A percentile compares a stretch with the other conserved stretches of the same genome.
Evolutionary conservation across 2,329 filamentous ascomycete species (phyloP).

Genomic region (Arachnopeziza araneosa): DNA sequence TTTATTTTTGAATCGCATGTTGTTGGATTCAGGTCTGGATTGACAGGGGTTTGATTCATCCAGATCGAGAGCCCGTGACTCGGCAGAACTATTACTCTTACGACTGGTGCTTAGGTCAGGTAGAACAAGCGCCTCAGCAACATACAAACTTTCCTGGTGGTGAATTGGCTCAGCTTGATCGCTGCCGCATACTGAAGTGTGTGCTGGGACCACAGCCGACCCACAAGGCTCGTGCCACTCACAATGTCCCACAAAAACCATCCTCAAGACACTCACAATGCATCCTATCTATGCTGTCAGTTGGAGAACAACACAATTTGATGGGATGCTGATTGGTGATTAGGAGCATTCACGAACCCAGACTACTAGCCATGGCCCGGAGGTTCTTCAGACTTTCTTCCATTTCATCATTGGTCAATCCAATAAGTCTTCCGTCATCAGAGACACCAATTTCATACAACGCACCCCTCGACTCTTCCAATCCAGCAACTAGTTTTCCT

Average conservation of each 20-base stretch:
- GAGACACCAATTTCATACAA: constrained; percentile 95
- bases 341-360: constrained; percentile 39
- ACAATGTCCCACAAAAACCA: constrained; percentile 79
- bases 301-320: too few relatives aligned
- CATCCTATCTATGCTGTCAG: constrained; percentile 45
- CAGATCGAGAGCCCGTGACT: background rate
- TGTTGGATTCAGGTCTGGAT: background rate
- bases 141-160: constrained; percentile 61
- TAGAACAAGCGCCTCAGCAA: constrained; percentile 84
- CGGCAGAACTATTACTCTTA: background rate
- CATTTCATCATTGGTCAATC: constrained; percentile 84
- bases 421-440: constrained; percentile 87
- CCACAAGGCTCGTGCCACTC: constrained; percentile 49
- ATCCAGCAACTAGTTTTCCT: constrained; percentile 62
- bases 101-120: constrained; percentile 53
- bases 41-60: background rate
- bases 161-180: background rate
- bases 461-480: constrained; percentile 90
- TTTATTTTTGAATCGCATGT: background rate
- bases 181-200: background rate
- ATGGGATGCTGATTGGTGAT: background rate
- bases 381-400: constrained; percentile 84
- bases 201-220: background rate
- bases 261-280: constrained; percentile 72
- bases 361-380: constrained; percentile 82